These are phyloP conservation scores for Raffaelea ambrosiae DNA, from an alignment of 2,329 filamentous ascomycete genomes.

Conservation along the genomic window DNA sequence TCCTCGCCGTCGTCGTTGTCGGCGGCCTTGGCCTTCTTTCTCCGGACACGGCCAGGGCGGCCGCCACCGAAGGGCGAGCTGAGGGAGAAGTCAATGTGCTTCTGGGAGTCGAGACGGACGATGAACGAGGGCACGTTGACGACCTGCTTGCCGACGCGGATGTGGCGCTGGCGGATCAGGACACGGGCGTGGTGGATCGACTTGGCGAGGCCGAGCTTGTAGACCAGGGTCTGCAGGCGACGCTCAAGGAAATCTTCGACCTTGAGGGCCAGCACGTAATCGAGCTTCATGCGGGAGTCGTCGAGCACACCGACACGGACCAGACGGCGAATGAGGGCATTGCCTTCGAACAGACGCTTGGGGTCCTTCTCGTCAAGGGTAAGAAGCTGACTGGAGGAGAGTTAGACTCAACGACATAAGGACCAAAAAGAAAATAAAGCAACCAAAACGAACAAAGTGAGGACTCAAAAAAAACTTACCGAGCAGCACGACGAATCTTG, in stretches of 20 bases:
- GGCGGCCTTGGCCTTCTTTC: slow-evolving; percentile 98
- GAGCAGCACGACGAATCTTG: slow-evolving; percentile 99
- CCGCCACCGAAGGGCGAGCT: slow-evolving; percentile 97
- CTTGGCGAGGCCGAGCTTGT: slow-evolving; percentile 99
- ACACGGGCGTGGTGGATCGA: slow-evolving; percentile 99
- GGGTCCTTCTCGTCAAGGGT: slow-evolving; percentile 99
- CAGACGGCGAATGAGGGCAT: slow-evolving; percentile 99
- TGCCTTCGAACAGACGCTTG: slow-evolving; percentile 99
- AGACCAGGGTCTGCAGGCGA: slow-evolving; percentile 98
- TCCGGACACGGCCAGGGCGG: slow-evolving; percentile 92
- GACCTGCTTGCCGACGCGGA: slow-evolving; percentile 99
- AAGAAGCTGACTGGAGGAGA: slow-evolving; percentile 75
- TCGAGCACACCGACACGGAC: slow-evolving; percentile 99
- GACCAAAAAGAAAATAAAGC: background rate
- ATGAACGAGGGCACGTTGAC: slow-evolving; percentile 99
- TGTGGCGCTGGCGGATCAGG: slow-evolving; percentile 98
- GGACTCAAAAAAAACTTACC: slow-evolving; percentile 53
- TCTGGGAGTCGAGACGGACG: slow-evolving; percentile 99
- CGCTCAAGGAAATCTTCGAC: slow-evolving; percentile 99
- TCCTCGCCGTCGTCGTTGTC: slow-evolving; percentile 74
- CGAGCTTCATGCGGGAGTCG: slow-evolving; percentile 99
- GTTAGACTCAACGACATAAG: background rate
- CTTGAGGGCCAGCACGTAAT: slow-evolving; percentile 99
- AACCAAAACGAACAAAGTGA: background rate
- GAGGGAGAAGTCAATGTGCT: slow-evolving; percentile 99